Evolutionary conservation across 2,329 filamentous ascomycete genomes (phyloP).

Genomic region (Hypomyces rosellus): DNA sequence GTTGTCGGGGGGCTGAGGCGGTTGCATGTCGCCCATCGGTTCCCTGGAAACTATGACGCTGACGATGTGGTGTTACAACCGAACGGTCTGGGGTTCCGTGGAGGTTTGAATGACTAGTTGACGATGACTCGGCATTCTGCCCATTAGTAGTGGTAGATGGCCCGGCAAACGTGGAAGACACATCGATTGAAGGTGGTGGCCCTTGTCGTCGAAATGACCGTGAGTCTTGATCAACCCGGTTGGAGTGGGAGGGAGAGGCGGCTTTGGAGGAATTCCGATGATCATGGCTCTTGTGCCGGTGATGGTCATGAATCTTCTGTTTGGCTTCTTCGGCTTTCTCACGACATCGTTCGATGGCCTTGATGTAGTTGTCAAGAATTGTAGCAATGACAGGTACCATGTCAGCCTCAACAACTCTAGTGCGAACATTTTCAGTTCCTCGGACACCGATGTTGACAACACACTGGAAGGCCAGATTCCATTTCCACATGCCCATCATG

Average conservation of each 20-base stretch:
- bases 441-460: constrained; percentile 98
- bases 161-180: constrained; percentile 37
- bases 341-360: constrained; percentile 85
- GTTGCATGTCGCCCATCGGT: constrained; percentile 46
- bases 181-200: constrained; percentile 65
- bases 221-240: constrained; percentile 52
- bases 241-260: constrained; percentile 48
- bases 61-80: constrained; percentile 30
- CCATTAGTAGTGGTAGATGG: constrained; percentile 27
- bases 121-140: constrained; percentile 19
- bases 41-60: constrained; percentile 45
- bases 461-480: constrained; percentile 98
- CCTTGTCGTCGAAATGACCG: constrained; percentile 67
- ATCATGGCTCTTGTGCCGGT: constrained; percentile 45
- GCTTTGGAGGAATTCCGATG: constrained; percentile 41
- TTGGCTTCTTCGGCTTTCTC: constrained; percentile 82
- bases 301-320: constrained; percentile 54
- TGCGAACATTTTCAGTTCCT: constrained; percentile 89
- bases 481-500: constrained; percentile 99
- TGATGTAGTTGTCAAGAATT: constrained; percentile 96
- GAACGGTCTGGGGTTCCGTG: constrained; percentile 15
- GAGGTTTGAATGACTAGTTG: constrained; percentile 12
- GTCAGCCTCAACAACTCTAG: constrained; percentile 93
- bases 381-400: constrained; percentile 99
- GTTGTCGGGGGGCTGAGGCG: constrained; percentile 42